These are phyloP conservation scores for Lentinus polychrous DNA, from an alignment of 1,284 basidiomycete genomes.

Conservation along the genomic window DNA sequence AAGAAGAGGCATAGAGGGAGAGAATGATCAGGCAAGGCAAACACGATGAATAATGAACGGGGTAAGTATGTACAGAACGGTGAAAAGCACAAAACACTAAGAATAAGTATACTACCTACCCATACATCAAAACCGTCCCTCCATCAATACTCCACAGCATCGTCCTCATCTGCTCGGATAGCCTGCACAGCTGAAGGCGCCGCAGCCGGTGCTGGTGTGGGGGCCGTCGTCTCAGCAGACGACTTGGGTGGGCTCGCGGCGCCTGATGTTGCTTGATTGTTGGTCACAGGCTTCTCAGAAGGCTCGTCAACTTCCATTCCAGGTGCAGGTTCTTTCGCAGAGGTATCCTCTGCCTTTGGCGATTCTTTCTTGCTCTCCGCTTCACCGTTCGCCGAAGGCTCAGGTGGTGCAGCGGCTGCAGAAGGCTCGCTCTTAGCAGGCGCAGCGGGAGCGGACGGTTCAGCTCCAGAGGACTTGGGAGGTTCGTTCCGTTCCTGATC, in stretches of 20 bases:
- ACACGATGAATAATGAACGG: neutral
- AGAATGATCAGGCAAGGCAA: neutral
- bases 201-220: conserved; percentile 23
- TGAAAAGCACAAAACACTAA: conserved; percentile 1
- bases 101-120: conserved; percentile 9
- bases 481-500: conserved; percentile 11
- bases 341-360: conserved; percentile 13
- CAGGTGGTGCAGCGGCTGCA: conserved; percentile 5
- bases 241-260: conserved; percentile 17
- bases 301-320: neutral
- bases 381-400: conserved; percentile 8
- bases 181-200: conserved; percentile 15
- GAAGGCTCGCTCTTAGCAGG: neutral
- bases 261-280: conserved; percentile 17
- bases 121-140: conserved; percentile 13
- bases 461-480: neutral
- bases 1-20: neutral
- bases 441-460: too few species aligned
- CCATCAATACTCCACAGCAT: conserved; percentile 51
- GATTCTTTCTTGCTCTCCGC: conserved; percentile 13
- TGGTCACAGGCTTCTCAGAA: conserved; percentile 2
- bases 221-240: conserved; percentile 4
- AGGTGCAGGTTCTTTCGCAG: conserved; percentile 2
- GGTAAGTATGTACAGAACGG: neutral
- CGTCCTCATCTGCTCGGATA: conserved; percentile 44